phyloP scores from a whole-genome alignment of 352 stramenopile species.

The Pythium aristosporum region DNA sequence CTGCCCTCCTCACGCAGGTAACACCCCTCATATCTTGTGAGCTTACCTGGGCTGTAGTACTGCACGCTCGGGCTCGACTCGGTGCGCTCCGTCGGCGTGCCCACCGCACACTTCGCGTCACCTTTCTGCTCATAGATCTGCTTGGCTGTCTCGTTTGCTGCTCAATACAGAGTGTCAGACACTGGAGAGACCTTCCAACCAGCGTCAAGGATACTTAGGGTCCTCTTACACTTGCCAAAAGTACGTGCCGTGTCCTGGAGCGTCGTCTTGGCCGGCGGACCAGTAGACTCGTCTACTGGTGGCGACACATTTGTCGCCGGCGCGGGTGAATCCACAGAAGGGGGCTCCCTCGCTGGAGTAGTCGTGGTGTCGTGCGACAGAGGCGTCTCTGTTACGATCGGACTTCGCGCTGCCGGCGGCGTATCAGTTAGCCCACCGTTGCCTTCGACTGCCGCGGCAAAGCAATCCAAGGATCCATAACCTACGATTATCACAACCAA shows the following conservation, averaged over 20 bases:
- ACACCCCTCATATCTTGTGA: too few relatives aligned
- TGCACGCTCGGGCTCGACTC: conserved; percentile 40
- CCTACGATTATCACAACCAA: not conserved
- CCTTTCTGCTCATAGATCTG: conserved; percentile 5
- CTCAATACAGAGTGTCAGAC: not conserved
- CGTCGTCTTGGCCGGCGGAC: not conserved
- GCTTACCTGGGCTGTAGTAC: conserved; percentile 40
- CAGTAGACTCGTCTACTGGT: not conserved
- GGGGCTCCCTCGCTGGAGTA: not conserved
- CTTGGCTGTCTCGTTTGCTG: conserved; percentile 25
- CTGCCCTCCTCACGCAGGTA: too few relatives aligned
- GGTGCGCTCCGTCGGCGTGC: conserved; percentile 8
- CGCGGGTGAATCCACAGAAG: not conserved
- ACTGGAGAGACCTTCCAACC: not conserved
- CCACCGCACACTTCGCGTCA: not conserved
- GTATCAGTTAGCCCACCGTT: not conserved
- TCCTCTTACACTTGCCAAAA: conserved; percentile 23
- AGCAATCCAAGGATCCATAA: conserved; percentile 21
- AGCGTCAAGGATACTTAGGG: not conserved
- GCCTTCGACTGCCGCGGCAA: conserved; percentile 22
- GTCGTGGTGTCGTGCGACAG: not conserved
- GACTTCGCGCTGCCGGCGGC: not conserved
- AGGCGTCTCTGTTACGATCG: not conserved
- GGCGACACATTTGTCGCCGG: not conserved
- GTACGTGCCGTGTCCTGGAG: not conserved